Evolutionary conservation across 805 yeast species (phyloP).

Genomic region (Candida golubevii): DNA sequence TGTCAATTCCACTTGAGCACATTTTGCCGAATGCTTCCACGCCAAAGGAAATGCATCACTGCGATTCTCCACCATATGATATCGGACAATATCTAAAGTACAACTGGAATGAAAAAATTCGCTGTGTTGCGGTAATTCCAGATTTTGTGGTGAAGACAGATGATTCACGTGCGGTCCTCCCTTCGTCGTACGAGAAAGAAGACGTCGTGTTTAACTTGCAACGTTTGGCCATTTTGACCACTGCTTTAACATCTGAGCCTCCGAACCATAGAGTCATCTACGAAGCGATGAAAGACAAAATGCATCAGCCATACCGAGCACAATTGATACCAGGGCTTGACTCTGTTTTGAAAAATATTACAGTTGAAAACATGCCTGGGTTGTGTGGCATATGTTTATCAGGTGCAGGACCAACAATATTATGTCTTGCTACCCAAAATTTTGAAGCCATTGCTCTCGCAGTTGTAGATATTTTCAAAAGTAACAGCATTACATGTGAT

Average conservation of each 20-base stretch:
- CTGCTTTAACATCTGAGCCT: slow-evolving; percentile 80
- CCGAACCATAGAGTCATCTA: slow-evolving; percentile 82
- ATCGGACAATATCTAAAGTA: slow-evolving; percentile 89
- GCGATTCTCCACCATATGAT: slow-evolving; percentile 62
- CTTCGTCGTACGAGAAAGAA: slow-evolving; percentile 66
- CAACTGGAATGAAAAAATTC: slow-evolving; percentile 74
- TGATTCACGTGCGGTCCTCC: slow-evolving; percentile 84
- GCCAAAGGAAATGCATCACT: slow-evolving; percentile 49
- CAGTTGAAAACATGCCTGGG: slow-evolving; percentile 80
- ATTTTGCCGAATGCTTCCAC: slow-evolving; percentile 70
- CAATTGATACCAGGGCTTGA: slow-evolving; percentile 87
- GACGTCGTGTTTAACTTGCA: slow-evolving; percentile 93
- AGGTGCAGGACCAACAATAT: slow-evolving; percentile 97
- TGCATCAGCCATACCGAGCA: slow-evolving; percentile 96
- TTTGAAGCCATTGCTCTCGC: slow-evolving; percentile 78
- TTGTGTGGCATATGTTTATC: slow-evolving; percentile 90
- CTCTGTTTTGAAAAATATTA: slow-evolving; percentile 72
- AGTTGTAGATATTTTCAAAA: slow-evolving; percentile 63
- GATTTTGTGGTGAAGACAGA: slow-evolving; percentile 94
- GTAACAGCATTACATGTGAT: slow-evolving; percentile 63
- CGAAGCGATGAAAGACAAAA: slow-evolving; percentile 93
- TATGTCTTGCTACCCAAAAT: slow-evolving; percentile 87
- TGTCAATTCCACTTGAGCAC: slow-evolving; percentile 79
- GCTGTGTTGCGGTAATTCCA: slow-evolving; percentile 89
- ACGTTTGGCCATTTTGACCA: slow-evolving; percentile 86